phyloP scores from a whole-genome alignment of 2,329 filamentous ascomycete species.

The Pyrenophora graminea region DNA sequence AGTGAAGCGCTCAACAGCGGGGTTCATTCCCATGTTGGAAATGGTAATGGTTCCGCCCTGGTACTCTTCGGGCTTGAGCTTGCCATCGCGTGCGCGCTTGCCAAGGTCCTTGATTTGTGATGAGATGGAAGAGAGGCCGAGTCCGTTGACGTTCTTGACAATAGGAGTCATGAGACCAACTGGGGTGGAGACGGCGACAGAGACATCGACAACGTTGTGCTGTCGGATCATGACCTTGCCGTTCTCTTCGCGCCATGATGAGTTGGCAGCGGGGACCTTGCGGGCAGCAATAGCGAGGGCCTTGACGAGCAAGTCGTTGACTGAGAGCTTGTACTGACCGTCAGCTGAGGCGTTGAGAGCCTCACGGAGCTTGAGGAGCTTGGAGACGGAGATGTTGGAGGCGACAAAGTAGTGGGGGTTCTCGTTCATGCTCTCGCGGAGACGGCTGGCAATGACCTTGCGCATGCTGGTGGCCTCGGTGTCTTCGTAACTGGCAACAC shows the following conservation, averaged over 20 bases:
- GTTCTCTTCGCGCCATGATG: conserved; percentile 82
- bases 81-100: conserved; percentile 93
- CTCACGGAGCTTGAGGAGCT: conserved; percentile 94
- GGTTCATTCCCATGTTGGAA: conserved; percentile 99
- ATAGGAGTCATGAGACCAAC: conserved; percentile 96
- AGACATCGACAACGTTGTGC: conserved; percentile 91
- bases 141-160: conserved; percentile 83
- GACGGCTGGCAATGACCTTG: conserved; percentile 93
- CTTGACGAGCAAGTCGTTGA: conserved; percentile 99
- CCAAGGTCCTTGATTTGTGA: conserved; percentile 91
- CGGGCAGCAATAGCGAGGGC: conserved; percentile 83
- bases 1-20: conserved; percentile 93
- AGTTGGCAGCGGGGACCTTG: conserved; percentile 96
- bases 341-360: conserved; percentile 87
- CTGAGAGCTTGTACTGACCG: conserved; percentile 98
- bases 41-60: conserved; percentile 99
- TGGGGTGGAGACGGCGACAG: conserved; percentile 92
- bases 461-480: conserved; percentile 88
- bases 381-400: conserved; percentile 85
- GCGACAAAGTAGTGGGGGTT: conserved; percentile 99
- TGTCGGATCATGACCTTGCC: conserved; percentile 83
- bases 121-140: conserved; percentile 88
- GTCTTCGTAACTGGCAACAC: conserved; percentile 76
- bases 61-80: conserved; percentile 99
- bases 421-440: conserved; percentile 84